Evolutionary conservation across 225 moss, liverwort and hornwort genomes (phyloP).

Genomic region (Thuidium tamariscinum): DNA sequence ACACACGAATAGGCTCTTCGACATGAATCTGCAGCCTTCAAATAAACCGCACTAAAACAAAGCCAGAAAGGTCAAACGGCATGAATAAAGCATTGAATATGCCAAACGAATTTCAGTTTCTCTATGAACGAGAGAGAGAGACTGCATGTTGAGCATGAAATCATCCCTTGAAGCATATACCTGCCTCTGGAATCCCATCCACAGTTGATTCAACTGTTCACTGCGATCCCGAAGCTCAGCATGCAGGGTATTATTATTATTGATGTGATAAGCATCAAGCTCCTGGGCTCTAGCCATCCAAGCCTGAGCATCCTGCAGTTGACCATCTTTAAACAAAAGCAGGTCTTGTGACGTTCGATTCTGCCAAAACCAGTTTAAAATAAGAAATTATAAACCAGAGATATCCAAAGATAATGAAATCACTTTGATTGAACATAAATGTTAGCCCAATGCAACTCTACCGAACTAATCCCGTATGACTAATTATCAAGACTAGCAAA

Average conservation of each 20-base stretch:
- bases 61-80: not conserved
- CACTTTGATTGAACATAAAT: not conserved
- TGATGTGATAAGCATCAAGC: conserved; percentile 74
- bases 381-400: not conserved
- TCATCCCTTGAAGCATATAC: conserved; percentile 16
- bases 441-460: not conserved
- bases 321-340: conserved; percentile 67
- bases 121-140: not conserved
- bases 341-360: conserved; percentile 66
- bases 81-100: not conserved
- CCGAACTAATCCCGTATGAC: not conserved
- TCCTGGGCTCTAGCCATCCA: conserved; percentile 95
- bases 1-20: not conserved
- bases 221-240: conserved; percentile 83
- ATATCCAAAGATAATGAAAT: not conserved
- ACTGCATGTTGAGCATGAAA: not conserved
- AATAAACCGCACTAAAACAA: not conserved
- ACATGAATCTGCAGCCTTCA: not conserved
- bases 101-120: not conserved
- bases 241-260: conserved; percentile 67
- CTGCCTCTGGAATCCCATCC: conserved; percentile 90
- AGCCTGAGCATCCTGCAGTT: conserved; percentile 82
- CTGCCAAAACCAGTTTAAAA: conserved; percentile 18
- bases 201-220: conserved; percentile 90
- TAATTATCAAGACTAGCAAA: not conserved